phyloP scores from a whole-genome alignment of 768 basidiomycete genomes.

The Pulveroboletus sp. region DNA sequence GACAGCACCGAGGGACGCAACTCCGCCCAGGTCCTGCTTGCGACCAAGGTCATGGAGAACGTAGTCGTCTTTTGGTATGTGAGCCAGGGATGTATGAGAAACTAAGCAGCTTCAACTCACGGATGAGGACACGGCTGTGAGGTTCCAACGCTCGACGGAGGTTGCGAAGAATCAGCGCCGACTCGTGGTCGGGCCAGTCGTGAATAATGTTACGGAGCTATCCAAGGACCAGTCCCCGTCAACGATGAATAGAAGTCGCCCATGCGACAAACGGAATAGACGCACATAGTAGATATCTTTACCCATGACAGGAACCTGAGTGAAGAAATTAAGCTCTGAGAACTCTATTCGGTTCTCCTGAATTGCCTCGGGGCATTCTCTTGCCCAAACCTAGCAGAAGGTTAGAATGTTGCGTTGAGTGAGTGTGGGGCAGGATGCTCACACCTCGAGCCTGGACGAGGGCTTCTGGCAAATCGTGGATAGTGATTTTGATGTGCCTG shows the following conservation, averaged over 20 bases:
- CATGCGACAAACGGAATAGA: background rate
- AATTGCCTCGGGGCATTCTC: slow-evolving; percentile 23
- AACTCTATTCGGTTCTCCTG: slow-evolving; percentile 27
- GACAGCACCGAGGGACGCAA: slow-evolving; percentile 6
- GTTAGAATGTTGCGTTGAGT: background rate
- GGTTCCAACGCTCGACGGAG: slow-evolving; percentile 28
- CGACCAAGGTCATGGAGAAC: slow-evolving; percentile 17
- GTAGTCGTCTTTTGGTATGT: slow-evolving; percentile 19
- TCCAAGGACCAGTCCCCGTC: background rate
- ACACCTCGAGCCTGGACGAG: slow-evolving; percentile 21
- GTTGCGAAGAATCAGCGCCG: slow-evolving; percentile 25
- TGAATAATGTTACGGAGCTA: slow-evolving; percentile 27
- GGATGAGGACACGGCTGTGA: slow-evolving; percentile 29
- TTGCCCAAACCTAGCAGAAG: slow-evolving; percentile 19
- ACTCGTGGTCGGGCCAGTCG: slow-evolving; percentile 32
- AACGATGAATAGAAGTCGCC: background rate
- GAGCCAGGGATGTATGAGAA: background rate
- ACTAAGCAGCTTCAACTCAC: slow-evolving; percentile 14
- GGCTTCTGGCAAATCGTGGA: slow-evolving; percentile 30
- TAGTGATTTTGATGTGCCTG: slow-evolving; percentile 28
- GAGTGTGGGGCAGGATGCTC: background rate
- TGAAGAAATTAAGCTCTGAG: slow-evolving; percentile 28
- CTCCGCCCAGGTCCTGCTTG: slow-evolving; percentile 10
- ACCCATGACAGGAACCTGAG: slow-evolving; percentile 22
- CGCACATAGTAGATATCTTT: slow-evolving; percentile 33